Percentiles rank a stretch among this genome's conserved stretches.
These are phyloP conservation scores for Acarospora socialis DNA, from an alignment of 2,329 filamentous ascomycete species.

Conservation along the genomic window DNA sequence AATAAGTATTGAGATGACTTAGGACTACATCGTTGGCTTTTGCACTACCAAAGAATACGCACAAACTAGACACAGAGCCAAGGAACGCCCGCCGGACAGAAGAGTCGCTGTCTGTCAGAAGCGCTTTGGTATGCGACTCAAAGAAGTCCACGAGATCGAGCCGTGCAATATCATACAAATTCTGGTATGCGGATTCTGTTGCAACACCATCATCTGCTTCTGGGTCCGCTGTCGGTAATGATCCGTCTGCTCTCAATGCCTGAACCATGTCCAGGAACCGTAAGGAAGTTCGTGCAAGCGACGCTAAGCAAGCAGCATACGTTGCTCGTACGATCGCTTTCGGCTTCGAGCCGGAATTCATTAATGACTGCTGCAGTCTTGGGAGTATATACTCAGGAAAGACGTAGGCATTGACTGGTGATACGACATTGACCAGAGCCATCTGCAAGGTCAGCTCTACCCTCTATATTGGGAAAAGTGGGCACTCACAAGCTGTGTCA, in stretches of 20 bases:
- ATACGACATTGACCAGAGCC: conserved; percentile 76
- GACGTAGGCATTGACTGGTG: conserved; percentile 54
- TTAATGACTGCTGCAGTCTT: conserved; percentile 42
- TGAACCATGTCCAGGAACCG: conserved; percentile 84
- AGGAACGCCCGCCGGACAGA: conserved; percentile 83
- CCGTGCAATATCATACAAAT: conserved; percentile 76
- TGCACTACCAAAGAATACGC: conserved; percentile 86
- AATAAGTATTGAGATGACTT: conserved; percentile 89
- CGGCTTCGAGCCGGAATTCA: conserved; percentile 38
- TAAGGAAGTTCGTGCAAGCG: conserved; percentile 69
- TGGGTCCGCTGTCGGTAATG: conserved; percentile 61
- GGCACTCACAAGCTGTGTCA: conserved; percentile 56
- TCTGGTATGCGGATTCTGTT: conserved; percentile 57
- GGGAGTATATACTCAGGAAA: conserved; percentile 53
- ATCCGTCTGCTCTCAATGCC: conserved; percentile 69
- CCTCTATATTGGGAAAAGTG: conserved; percentile 2
- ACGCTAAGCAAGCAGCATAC: conserved; percentile 85
- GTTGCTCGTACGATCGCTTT: conserved; percentile 68
- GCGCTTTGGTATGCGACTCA: conserved; percentile 73
- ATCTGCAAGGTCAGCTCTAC: conserved; percentile 27
- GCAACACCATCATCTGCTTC: conserved; percentile 62
- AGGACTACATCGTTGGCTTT: conserved; percentile 91
- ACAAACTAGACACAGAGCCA: conserved; percentile 79
- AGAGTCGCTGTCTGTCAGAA: conserved; percentile 75
- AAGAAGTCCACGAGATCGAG: conserved; percentile 70